Conservation (phyloP, 768 basidiomycete genomes). For the Lentinula detonsa region DNA sequence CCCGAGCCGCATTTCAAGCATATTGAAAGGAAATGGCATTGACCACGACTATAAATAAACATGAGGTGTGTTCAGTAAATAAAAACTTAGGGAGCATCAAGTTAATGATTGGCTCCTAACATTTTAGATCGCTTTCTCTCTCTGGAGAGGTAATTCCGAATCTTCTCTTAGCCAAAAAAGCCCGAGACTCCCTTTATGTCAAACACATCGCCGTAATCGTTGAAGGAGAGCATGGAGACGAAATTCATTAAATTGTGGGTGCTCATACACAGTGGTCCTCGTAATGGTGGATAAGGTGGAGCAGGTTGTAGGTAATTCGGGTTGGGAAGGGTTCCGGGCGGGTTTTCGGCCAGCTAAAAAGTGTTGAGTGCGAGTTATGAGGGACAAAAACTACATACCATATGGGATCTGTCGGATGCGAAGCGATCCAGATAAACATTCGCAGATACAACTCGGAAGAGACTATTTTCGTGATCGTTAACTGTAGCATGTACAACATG, state of each 20-base stretch:
- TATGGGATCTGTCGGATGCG: conserved; percentile 73
- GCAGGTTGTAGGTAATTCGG: conserved; percentile 35
- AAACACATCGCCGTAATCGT: not conserved
- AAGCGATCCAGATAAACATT: conserved; percentile 48
- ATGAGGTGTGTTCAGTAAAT: not conserved
- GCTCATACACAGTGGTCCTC: conserved; percentile 35
- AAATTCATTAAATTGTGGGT: conserved; percentile 54
- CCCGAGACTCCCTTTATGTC: not conserved
- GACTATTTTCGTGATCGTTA: conserved; percentile 26
- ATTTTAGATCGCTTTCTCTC: not conserved
- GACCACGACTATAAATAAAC: not conserved
- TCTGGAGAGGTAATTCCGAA: not conserved
- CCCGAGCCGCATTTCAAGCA: conserved; percentile 47
- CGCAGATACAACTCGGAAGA: conserved; percentile 57
- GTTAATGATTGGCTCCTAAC: not conserved
- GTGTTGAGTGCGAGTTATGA: not conserved
- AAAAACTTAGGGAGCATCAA: not conserved
- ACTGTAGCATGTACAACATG: no score
- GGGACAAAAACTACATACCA: conserved; percentile 37
- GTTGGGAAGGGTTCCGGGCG: not conserved
- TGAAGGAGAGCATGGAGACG: conserved; percentile 38
- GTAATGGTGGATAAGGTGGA: conserved; percentile 44
- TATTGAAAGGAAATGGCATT: conserved; percentile 12
- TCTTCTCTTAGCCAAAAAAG: not conserved
- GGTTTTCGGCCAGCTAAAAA: not conserved